Base-by-base conservation (phyloP, 1,139 yeast species). In the Sugiyamaella grinbergsii region DNA sequence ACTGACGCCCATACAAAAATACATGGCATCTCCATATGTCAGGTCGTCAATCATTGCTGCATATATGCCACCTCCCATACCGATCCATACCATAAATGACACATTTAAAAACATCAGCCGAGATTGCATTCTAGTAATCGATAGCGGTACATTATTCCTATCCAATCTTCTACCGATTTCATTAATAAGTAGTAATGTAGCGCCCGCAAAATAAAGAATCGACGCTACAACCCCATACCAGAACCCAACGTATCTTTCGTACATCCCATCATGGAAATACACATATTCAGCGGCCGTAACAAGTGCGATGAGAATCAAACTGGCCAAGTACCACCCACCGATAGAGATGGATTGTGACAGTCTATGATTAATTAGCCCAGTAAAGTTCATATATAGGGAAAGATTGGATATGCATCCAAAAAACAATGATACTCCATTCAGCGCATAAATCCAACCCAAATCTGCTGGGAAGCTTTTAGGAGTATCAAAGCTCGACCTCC, bases 181-280 rank as follows among this genome's bases (percentile, higher is more conserved):
- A 68, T 88, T 88, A 31, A 81, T 54, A 1, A 75, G 55, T 46
- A 87, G 71, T 19, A 83, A 64, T 0, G 73, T 23, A 4, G 82
- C 75, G 57, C 90, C 83, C 2, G 68, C 41, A 53, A 79, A 76
- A 65, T 89, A 88, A 28, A 85, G 66, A 1, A 74, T 71, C 2
- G 81, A 75, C 0, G 95, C 85, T 55, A 83, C 71, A 0, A 79
- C 78, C 0, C 89, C 95, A 65, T 76, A 84, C 88, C 90, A 89
- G 62, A 78, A 89, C 0, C 94, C 95, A 58, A 80, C 83, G 0
- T 88, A 75, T 3, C 55, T 56, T 28, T 28, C 16, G 34, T 56
- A 60, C 29, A 28, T 38, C 2, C 42, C 42, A 19, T 49, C 45
- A n/a, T 42, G 32, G 42, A 62, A 64, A 54, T 67, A 67, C 1